Percentiles rank a stretch among this genome's conserved stretches.
Evolutionary conservation across 208 protist species (phyloP).

Genomic region (Acanthamoeba triangularis): DNA sequence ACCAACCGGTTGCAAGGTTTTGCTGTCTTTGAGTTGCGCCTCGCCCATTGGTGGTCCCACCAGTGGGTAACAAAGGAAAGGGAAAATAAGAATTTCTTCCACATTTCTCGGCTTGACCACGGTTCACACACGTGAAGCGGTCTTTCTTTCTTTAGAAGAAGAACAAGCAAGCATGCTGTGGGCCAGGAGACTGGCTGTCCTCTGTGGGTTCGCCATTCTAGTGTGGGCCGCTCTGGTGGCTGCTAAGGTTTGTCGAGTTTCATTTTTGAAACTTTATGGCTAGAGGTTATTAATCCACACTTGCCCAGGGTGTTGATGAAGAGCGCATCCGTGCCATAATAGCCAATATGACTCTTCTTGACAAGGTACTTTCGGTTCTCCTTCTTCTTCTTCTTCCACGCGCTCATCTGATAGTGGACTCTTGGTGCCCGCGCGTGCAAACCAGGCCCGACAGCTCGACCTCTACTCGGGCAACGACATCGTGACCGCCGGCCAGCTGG

Average conservation of each 20-base stretch:
- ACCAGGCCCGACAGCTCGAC: not conserved
- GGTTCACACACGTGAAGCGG: too few species aligned
- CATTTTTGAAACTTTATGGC: not conserved
- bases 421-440: not conserved
- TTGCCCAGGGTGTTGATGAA: not conserved
- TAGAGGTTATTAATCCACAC: not conserved
- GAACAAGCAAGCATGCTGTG: too few species aligned
- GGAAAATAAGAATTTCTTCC: too few species aligned
- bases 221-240: too few species aligned
- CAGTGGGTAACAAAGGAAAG: too few species aligned
- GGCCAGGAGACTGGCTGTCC: too few species aligned
- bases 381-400: not conserved
- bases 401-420: too few species aligned
- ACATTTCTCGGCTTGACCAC: too few species aligned
- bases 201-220: too few species aligned
- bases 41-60: too few species aligned
- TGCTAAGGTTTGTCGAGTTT: not conserved
- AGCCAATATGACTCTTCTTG: slow-evolving; percentile 6
- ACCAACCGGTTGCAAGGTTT: not conserved
- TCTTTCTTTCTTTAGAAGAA: too few species aligned
- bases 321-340: not conserved
- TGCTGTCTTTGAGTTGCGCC: not conserved
- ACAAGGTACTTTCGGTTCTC: not conserved
- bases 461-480: slow-evolving; percentile 7
- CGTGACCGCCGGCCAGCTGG: not conserved